Evolutionary conservation across 345 rosid genomes (phyloP), one percentile per base, ranked within the genome.

Genomic region (Turnera subulata): DNA sequence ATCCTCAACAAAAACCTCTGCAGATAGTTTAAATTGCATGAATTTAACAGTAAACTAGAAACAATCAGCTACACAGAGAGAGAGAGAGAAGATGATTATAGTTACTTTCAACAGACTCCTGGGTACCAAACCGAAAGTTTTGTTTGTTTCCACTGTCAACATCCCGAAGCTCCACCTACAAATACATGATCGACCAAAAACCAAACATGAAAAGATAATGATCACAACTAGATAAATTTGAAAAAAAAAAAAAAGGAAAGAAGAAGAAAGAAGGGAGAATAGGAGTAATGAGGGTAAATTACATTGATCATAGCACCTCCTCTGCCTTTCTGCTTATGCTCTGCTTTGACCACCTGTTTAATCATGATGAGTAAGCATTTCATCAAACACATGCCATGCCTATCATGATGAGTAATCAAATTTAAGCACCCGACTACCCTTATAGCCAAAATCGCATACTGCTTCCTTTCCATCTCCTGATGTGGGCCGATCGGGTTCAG

Each of bases 241-340:
- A 38, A 26, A 25, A 29, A 18, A 24, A 16, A 25, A 9, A 10
- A 53, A 21, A 21, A 23, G 24, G 35, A 13, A 6, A 13, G 1
- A 19, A 20, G 9, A 46, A 19, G 2, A 48, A 22, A 5, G 14
- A 48, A 19, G 25, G 6, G 19, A 48, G 24, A 18, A 18, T 11
- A 14, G 2, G 15, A 1, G 11, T 0, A 22, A 20, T 19, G 14
- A 11, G 1, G 6, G 19, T 2, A 6, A 3, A 48, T 17, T 22
- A 88, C 96, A 93, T 81, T 95, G 64, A 92, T 84, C 68, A 75
- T 69, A 56, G 98, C 97, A 55, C 95, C 94, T 75, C 98, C 97
- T 80, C 98, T 79, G 54, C 98, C 98, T 55, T 81, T 95, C 59
- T 83, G 88, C 64, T 76, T 86, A 67, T 89, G 98, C 73, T 83